Conservation (phyloP, 495 filamentous ascomycete species). For the Podospora comata region DNA sequence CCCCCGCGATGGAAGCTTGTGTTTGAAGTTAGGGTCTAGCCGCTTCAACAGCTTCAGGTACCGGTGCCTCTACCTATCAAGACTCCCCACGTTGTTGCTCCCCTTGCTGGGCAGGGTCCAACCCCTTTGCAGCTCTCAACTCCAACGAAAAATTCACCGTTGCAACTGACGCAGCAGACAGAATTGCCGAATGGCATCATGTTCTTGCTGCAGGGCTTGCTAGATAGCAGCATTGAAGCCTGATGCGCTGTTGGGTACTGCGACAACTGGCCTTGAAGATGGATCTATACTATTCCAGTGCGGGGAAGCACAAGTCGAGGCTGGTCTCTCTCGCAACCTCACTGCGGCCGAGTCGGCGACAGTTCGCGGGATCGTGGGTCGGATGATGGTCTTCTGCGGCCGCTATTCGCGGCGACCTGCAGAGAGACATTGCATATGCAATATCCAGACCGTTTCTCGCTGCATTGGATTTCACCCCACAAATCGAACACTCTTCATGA, state of each 20-base stretch:
- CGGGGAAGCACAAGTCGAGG: constrained; percentile 6
- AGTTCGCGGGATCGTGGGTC: constrained; percentile 4
- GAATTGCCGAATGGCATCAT: constrained; percentile 11
- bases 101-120: constrained; percentile 2
- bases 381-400: constrained; percentile 8
- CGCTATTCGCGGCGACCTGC: constrained; percentile 28
- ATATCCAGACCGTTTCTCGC: neutral
- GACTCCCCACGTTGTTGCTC: neutral
- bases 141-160: neutral
- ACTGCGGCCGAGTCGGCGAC: constrained; percentile 1
- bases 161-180: neutral
- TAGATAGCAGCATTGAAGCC: constrained; percentile 12
- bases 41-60: neutral
- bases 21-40: neutral
- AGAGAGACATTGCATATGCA: constrained; percentile 28
- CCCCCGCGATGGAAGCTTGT: neutral
- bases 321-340: constrained; percentile 7
- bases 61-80: neutral
- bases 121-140: neutral
- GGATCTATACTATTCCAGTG: constrained; percentile 1
- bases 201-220: constrained; percentile 7
- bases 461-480: neutral
- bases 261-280: neutral
- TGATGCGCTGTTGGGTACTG: constrained; percentile 5
- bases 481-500: neutral